phyloP scores from a whole-genome alignment of 805 yeast genomes.

The Metschnikowia lochheadii region DNA sequence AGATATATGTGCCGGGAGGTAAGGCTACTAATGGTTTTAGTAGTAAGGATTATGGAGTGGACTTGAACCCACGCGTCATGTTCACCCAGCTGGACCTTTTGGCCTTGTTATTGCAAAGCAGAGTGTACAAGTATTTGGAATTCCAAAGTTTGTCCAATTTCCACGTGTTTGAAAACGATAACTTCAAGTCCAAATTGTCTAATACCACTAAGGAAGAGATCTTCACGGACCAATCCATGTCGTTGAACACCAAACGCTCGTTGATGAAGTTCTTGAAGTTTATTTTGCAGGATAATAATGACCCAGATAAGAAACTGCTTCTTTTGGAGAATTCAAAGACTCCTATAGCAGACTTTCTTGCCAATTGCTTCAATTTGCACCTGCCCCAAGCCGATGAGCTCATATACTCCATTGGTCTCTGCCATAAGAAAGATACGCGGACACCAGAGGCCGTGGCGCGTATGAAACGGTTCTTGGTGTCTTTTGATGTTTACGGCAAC shows the following conservation, averaged over 20 bases:
- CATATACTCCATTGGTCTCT: slow-evolving; percentile 80
- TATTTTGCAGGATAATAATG: slow-evolving; percentile 54
- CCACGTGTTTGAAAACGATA: slow-evolving; percentile 92
- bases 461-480: slow-evolving; percentile 75
- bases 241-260: slow-evolving; percentile 71
- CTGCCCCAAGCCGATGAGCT: slow-evolving; percentile 77
- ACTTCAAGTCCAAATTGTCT: slow-evolving; percentile 73
- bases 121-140: slow-evolving; percentile 88
- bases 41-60: slow-evolving; percentile 80
- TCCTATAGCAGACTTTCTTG: slow-evolving; percentile 58
- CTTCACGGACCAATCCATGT: slow-evolving; percentile 79
- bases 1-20: slow-evolving; percentile 67
- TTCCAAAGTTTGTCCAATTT: slow-evolving; percentile 84
- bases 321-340: slow-evolving; percentile 54
- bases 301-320: slow-evolving; percentile 54
- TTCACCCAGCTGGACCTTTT: slow-evolving; percentile 89
- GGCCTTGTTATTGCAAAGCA: slow-evolving; percentile 69
- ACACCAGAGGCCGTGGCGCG: slow-evolving; percentile 76
- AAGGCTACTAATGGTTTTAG: slow-evolving; percentile 47
- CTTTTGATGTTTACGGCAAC: slow-evolving; percentile 88
- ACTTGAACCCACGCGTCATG: slow-evolving; percentile 78
- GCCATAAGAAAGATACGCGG: slow-evolving; percentile 53
- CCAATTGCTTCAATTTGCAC: slow-evolving; percentile 64
- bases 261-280: slow-evolving; percentile 91
- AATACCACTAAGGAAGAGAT: slow-evolving; percentile 85